phyloP scores from a whole-genome alignment of 495 filamentous ascomycete species.

The Penicillium fimorum region DNA sequence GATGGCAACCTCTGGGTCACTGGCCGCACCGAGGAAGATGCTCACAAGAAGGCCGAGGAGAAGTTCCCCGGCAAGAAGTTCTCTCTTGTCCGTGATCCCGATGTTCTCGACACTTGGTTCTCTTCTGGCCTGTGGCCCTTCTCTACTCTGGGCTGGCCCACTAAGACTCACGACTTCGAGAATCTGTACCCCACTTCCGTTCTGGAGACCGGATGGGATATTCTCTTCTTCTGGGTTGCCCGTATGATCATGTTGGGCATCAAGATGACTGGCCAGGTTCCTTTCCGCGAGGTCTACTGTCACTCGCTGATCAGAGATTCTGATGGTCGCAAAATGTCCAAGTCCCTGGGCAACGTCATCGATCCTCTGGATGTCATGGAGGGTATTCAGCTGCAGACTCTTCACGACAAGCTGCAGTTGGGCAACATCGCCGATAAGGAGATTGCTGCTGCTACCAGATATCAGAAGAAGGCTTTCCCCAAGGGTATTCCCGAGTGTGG shows the following conservation, averaged over 20 bases:
- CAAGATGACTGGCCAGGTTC: conserved; percentile 73
- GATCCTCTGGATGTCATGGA: conserved; percentile 79
- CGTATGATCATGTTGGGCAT: conserved; percentile 80
- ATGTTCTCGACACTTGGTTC: conserved; percentile 85
- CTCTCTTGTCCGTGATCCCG: conserved; percentile 62
- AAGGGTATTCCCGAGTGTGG: conserved; percentile 86
- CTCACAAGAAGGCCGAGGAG: conserved; percentile 59
- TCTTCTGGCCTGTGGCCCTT: conserved; percentile 79
- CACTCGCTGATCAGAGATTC: conserved; percentile 73
- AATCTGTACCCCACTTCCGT: conserved; percentile 72
- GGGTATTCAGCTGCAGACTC: conserved; percentile 63
- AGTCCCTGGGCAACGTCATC: conserved; percentile 80
- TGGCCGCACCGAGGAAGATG: conserved; percentile 64
- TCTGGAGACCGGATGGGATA: conserved; percentile 83
- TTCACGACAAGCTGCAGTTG: conserved; percentile 65
- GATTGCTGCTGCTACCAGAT: conserved; percentile 67
- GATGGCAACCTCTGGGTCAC: conserved; percentile 66
- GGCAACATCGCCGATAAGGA: conserved; percentile 78
- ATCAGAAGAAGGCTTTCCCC: conserved; percentile 75
- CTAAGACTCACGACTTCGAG: conserved; percentile 61
- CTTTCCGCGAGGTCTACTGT: conserved; percentile 78
- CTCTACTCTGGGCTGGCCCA: conserved; percentile 78
- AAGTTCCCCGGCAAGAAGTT: conserved; percentile 71
- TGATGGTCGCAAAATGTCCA: conserved; percentile 81
- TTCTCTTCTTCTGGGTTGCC: conserved; percentile 82